Percentiles rank a stretch among this genome's conserved stretches.
phyloP scores from a whole-genome alignment of 1,139 yeast genomes.

The Pichia sp. region DNA sequence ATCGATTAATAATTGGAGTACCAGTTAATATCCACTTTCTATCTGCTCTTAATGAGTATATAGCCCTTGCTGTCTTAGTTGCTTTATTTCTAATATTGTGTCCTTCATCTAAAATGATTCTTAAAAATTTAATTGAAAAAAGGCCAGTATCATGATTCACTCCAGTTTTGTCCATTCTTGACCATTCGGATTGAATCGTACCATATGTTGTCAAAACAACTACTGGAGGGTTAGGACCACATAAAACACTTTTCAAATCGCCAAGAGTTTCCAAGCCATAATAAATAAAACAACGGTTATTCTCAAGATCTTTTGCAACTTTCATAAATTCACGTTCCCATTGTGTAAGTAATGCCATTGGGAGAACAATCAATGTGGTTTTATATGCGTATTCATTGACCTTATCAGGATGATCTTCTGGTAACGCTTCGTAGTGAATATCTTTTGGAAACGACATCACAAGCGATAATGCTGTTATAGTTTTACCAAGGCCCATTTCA shows the following conservation, averaged over 20 bases:
- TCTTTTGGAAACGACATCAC: constrained; percentile 61
- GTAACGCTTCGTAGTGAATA: constrained; percentile 14
- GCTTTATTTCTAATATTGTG: constrained; percentile 80
- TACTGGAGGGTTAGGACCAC: constrained; percentile 52
- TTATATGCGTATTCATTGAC: constrained; percentile 49
- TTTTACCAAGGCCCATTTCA: constrained; percentile 96
- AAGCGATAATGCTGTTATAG: constrained; percentile 75
- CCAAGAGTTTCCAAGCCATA: constrained; percentile 61
- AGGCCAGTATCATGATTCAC: constrained; percentile 41
- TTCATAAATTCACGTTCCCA: constrained; percentile 81
- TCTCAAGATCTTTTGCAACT: constrained; percentile 43
- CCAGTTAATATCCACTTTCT: constrained; percentile 90
- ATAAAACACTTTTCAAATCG: constrained; percentile 41
- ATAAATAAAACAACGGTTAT: constrained; percentile 47
- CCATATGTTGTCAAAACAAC: constrained; percentile 86
- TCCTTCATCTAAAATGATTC: constrained; percentile 87
- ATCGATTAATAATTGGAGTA: constrained; percentile 84
- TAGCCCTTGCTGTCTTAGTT: constrained; percentile 77
- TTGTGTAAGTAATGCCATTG: constrained; percentile 84
- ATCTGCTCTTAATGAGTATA: constrained; percentile 56
- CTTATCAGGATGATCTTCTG: constrained; percentile 6
- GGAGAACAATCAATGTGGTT: constrained; percentile 79
- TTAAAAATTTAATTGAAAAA: constrained; percentile 66
- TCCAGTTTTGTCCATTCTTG: constrained; percentile 29
- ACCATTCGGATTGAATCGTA: constrained; percentile 71